Evolutionary conservation across 176 grass and related monocot genomes (phyloP).

Genomic region (Themeda triandra): DNA sequence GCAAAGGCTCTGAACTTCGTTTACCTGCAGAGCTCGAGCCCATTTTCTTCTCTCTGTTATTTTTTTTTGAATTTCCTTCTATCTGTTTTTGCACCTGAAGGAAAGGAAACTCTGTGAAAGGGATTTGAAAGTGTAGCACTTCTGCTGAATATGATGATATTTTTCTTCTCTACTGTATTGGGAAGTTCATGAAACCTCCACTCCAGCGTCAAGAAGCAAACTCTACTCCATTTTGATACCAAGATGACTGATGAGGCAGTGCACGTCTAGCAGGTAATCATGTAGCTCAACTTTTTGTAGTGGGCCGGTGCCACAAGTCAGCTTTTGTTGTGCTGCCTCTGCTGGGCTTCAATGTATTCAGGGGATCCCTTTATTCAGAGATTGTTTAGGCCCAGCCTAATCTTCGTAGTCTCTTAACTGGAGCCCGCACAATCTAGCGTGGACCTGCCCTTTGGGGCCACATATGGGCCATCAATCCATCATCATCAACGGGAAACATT

Average conservation of each 20-base stretch:
- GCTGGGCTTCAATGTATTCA: not conserved
- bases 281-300: not conserved
- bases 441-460: not conserved
- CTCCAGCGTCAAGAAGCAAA: not conserved
- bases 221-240: not conserved
- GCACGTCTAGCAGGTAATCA: not conserved
- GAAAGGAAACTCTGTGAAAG: not conserved
- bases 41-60: not conserved
- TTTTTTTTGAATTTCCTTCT: not conserved
- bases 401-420: not conserved
- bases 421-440: not conserved
- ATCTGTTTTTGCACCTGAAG: not conserved
- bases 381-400: not conserved
- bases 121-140: not conserved
- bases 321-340: not conserved
- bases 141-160: not conserved
- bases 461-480: not conserved
- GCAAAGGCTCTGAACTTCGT: not conserved
- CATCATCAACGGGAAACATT: not conserved
- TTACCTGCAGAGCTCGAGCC: conserved; percentile 12
- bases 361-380: no score
- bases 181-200: not conserved
- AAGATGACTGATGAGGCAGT: not conserved
- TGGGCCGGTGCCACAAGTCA: not conserved
- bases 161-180: not conserved